phyloP scores from a whole-genome alignment of 225 moss, liverwort and hornwort species.

The Physcomitrium patens region DNA sequence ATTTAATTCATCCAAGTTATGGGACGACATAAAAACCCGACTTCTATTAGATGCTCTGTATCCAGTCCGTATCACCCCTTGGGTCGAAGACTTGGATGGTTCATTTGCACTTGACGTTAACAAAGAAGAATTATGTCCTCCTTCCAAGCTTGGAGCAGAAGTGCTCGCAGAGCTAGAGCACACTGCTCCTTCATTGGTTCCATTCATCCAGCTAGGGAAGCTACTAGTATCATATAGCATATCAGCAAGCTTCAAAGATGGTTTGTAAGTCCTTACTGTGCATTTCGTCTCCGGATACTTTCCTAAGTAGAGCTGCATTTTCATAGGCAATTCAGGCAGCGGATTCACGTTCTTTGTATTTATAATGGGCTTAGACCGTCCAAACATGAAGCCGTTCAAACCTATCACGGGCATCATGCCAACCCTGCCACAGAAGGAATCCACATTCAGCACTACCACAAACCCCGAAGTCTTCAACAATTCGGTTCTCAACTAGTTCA shows the following conservation, averaged over 20 bases:
- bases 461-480: not conserved
- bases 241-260: slow-evolving; percentile 48
- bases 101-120: slow-evolving; percentile 4
- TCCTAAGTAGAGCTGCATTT: slow-evolving; percentile 62
- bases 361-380: slow-evolving; percentile 56
- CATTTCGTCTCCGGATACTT: slow-evolving; percentile 77
- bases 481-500: slow-evolving; percentile 10
- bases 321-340: slow-evolving; percentile 51
- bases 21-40: slow-evolving; percentile 33
- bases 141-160: slow-evolving; percentile 24
- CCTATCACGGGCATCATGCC: slow-evolving; percentile 83
- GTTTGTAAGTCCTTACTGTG: slow-evolving; percentile 53
- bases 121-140: slow-evolving; percentile 6
- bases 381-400: slow-evolving; percentile 72
- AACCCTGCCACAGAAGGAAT: slow-evolving; percentile 51
- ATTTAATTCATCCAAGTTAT: slow-evolving; percentile 24
- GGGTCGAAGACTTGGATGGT: slow-evolving; percentile 22
- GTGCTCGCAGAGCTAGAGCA: slow-evolving; percentile 7
- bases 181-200: slow-evolving; percentile 33
- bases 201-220: slow-evolving; percentile 58
- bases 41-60: slow-evolving; percentile 23
- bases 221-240: slow-evolving; percentile 49
- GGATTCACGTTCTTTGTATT: slow-evolving; percentile 48
- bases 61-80: slow-evolving; percentile 9
- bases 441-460: slow-evolving; percentile 17